Evolutionary conservation across 2,329 filamentous ascomycete species (phyloP).

Genomic region (Neonectria ditissima): DNA sequence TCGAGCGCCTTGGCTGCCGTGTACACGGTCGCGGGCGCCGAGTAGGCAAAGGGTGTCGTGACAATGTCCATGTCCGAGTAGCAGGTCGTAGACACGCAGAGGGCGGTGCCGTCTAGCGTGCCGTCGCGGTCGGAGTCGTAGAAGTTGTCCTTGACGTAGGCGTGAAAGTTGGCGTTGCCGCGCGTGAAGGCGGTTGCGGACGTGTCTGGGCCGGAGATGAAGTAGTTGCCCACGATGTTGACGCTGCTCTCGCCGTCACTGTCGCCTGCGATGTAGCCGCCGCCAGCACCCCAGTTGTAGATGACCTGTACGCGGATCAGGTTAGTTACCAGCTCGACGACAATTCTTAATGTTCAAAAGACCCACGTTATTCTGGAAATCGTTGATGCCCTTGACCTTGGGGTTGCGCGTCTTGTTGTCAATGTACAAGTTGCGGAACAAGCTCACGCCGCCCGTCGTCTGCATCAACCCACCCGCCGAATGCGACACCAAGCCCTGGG

Average conservation of each 20-base stretch:
- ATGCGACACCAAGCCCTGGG: slow-evolving; percentile 65
- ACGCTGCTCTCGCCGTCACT: slow-evolving; percentile 59
- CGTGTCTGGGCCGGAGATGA: slow-evolving; percentile 65
- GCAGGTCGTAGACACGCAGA: slow-evolving; percentile 56
- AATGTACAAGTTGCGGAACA: slow-evolving; percentile 67
- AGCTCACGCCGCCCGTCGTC: slow-evolving; percentile 60
- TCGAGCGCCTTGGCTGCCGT: slow-evolving; percentile 54
- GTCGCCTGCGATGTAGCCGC: slow-evolving; percentile 66
- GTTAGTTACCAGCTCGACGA: too few relatives aligned
- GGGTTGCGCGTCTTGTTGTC: slow-evolving; percentile 69
- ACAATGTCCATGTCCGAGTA: slow-evolving; percentile 62
- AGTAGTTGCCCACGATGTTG: slow-evolving; percentile 69
- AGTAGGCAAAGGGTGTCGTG: slow-evolving; percentile 55
- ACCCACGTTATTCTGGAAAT: slow-evolving; percentile 59
- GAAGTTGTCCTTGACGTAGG: slow-evolving; percentile 64
- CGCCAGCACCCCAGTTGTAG: slow-evolving; percentile 67
- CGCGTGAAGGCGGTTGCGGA: slow-evolving; percentile 63
- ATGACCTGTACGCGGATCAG: slow-evolving; percentile 53
- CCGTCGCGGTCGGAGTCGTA: slow-evolving; percentile 64
- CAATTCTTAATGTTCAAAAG: fast-evolving
- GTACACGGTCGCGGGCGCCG: slow-evolving; percentile 54
- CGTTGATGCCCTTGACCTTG: slow-evolving; percentile 67
- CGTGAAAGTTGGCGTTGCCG: slow-evolving; percentile 66
- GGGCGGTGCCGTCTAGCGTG: slow-evolving; percentile 58
- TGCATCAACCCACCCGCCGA: slow-evolving; percentile 65